Evolutionary conservation across 164 flowering plant genomes (phyloP).

Genomic region (Magnolia kwangsiensis): DNA sequence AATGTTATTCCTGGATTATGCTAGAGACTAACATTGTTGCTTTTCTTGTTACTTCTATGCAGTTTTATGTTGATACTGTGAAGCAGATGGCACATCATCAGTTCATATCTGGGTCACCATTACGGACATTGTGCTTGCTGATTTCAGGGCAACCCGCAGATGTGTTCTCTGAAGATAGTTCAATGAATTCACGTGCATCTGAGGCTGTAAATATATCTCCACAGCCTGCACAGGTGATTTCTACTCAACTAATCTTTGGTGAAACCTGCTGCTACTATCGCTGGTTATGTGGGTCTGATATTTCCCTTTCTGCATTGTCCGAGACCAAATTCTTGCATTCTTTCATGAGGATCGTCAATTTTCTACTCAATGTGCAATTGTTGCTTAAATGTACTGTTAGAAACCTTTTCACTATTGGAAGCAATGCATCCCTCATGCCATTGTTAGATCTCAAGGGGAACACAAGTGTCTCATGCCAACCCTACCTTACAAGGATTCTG

Average conservation of each 20-base stretch:
- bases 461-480: not conserved
- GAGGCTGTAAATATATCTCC: conserved; percentile 36
- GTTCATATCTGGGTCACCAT: conserved; percentile 82
- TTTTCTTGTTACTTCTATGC: conserved; percentile 21
- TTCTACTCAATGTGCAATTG: not conserved
- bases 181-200: conserved; percentile 20
- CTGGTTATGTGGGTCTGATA: not conserved
- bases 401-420: not conserved
- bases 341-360: not conserved
- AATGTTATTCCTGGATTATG: conserved; percentile 1
- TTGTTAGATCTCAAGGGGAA: not conserved
- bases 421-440: not conserved
- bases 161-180: conserved; percentile 52
- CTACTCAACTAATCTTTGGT: not conserved
- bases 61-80: conserved; percentile 87
- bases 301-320: not conserved
- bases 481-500: not conserved
- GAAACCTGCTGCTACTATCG: not conserved
- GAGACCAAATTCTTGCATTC: not conserved
- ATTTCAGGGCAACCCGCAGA: conserved; percentile 94
- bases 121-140: conserved; percentile 86
- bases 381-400: not conserved
- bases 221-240: conserved; percentile 60
- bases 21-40: not conserved
- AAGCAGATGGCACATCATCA: conserved; percentile 88